A percentile compares a stretch with the other conserved stretches of the same genome.
phyloP scores from a whole-genome alignment of 495 filamentous ascomycete genomes.

The Tuber brumale region DNA sequence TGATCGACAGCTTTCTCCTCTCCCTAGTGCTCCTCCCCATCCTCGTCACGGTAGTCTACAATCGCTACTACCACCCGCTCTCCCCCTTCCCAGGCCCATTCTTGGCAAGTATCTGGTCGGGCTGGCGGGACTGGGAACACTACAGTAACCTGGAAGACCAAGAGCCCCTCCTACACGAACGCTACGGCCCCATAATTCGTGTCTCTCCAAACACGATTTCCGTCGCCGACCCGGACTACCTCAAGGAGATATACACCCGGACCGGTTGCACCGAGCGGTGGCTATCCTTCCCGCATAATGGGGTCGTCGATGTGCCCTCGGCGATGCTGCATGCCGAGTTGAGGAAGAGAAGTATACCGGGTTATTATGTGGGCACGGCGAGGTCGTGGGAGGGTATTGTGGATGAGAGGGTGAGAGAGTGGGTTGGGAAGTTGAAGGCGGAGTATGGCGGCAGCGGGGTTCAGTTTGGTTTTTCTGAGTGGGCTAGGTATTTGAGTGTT shows the following conservation, averaged over 20 bases:
- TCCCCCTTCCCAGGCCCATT: conserved; percentile 41
- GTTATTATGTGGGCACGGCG: background rate
- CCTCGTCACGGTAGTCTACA: background rate
- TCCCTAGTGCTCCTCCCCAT: background rate
- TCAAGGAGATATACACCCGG: background rate
- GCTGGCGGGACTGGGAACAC: background rate
- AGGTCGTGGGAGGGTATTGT: background rate
- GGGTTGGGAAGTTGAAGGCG: background rate
- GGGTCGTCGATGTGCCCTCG: background rate
- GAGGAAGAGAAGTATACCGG: background rate
- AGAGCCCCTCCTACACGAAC: background rate
- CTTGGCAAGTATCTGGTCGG: conserved; percentile 13
- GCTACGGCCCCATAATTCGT: background rate
- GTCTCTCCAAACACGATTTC: background rate
- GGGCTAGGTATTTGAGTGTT: conserved; percentile 43
- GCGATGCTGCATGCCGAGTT: background rate
- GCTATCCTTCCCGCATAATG: background rate
- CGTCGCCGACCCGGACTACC: background rate
- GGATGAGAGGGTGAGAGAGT: background rate
- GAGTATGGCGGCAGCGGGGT: background rate
- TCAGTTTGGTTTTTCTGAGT: background rate
- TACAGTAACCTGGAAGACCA: background rate
- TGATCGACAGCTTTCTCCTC: background rate
- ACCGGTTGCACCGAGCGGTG: background rate
- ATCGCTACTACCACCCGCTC: conserved; percentile 42